Conservation (phyloP, 352 stramenopile species). For the Plasmopara halstedii region DNA sequence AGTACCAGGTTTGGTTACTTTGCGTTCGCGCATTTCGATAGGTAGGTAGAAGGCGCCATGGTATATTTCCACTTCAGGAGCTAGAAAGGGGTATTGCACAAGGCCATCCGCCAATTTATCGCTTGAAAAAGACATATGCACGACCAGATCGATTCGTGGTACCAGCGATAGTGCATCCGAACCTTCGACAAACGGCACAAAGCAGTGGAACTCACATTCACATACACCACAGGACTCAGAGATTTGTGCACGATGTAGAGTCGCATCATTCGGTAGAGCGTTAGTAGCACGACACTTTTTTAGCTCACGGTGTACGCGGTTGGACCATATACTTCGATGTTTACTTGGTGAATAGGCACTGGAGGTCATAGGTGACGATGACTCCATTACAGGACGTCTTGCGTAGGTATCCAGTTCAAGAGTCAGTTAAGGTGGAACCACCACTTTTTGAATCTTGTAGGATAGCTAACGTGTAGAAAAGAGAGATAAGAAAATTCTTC, state of each 20-base stretch:
- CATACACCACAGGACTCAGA: constrained; percentile 42
- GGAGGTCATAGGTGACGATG: constrained; percentile 6
- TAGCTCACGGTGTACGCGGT: constrained; percentile 57
- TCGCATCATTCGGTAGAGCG: constrained; percentile 32
- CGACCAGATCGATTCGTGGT: constrained; percentile 42
- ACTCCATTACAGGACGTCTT: too few species aligned
- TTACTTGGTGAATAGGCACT: constrained; percentile 19
- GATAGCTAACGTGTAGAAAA: too few species aligned
- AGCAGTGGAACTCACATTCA: constrained; percentile 59
- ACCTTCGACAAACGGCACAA: constrained; percentile 64
- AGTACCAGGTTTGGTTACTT: constrained; percentile 3
- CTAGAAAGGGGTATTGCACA: constrained; percentile 53
- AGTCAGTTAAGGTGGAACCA: too few species aligned
- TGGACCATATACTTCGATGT: constrained; percentile 69
- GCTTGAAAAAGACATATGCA: constrained; percentile 52
- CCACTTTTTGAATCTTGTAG: too few species aligned
- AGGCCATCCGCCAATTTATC: constrained; percentile 18
- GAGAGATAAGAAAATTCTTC: too few species aligned
- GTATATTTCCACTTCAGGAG: constrained; percentile 39
- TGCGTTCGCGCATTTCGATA: constrained; percentile 34
- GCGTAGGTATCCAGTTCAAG: too few species aligned
- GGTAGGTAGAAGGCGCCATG: constrained; percentile 46
- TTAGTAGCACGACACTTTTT: constrained; percentile 44
- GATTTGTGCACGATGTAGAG: constrained; percentile 36
- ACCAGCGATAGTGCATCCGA: constrained; percentile 61